Evolutionary conservation across 176 grass and related monocot genomes (phyloP).

Genomic region (Hsuehochloa calcarea): DNA sequence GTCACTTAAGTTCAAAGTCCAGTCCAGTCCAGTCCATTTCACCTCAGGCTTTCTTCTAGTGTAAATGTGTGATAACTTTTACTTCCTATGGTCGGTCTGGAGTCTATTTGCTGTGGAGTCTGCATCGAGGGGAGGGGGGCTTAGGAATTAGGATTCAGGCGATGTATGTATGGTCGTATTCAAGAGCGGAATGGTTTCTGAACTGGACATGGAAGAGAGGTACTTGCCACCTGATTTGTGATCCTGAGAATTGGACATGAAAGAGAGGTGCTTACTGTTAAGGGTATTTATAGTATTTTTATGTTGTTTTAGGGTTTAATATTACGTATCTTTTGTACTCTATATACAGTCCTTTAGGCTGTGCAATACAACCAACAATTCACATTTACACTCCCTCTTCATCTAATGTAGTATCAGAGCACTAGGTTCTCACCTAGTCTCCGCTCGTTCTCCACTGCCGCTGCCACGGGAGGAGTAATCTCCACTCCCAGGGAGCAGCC

Average conservation of each 20-base stretch:
- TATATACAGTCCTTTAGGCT: no score
- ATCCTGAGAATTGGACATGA: background rate
- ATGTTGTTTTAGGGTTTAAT: no score
- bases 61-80: background rate
- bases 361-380: no score
- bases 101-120: background rate
- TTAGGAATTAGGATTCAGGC: background rate
- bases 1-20: background rate
- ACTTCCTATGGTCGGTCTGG: background rate
- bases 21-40: background rate
- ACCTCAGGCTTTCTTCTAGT: background rate
- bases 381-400: no score
- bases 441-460: no score
- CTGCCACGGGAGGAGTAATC: no score
- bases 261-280: background rate
- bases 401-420: no score
- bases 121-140: background rate
- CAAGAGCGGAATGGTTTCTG: background rate
- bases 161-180: conserved; percentile 3
- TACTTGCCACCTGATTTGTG: conserved; percentile 1
- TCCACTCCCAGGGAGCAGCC: no score
- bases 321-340: no score
- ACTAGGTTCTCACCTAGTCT: no score
- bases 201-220: conserved; percentile 28
- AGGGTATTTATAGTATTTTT: no score